Base-by-base conservation (phyloP, 2,329 filamentous ascomycete species). In the Hymenoscyphus infarciens region DNA sequence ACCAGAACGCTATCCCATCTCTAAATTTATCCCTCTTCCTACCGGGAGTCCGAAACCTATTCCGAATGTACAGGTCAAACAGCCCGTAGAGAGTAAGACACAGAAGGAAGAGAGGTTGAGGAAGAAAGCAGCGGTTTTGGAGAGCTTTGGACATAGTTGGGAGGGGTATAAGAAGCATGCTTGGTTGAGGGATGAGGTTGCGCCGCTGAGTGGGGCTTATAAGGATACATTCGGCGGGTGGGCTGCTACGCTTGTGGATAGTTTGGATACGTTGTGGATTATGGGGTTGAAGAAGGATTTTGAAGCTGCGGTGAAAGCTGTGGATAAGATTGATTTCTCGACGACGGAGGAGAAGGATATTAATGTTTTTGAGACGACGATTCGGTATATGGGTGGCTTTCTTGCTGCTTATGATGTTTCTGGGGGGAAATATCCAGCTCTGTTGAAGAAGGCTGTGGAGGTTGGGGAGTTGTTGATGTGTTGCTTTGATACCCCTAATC, bases 171-270 rank as follows among this genome's bases (percentile, higher is more conserved):
- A 85, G 71, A 80, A 86, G 64, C 81, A 87, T 70, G 94, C 92
- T 3, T 95, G 91, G 86, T 84, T 88, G 66, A 89, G 94, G 67
- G 95, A 99, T 73, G 95, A 98, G 77, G 78, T 98, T 15, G 81
- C 78, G 39, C 95, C 95, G 1, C 79, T 94, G 16, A 83, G 84
- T 35, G 87, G 87, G 61, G 77, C 77, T 5, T 85, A 79, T 66
- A 85, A 85, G 38, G 90, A 97, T 73, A 91, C 92, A 0, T 98
- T 98, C 76, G 94, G 92, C 71, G 91, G 90, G 52, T 97, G 92
- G 92, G 91, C 90, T 16, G 92, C 92, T 8, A 96, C 92, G 0
- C 74, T 97, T 64, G 90, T 97, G 5, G 92, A 97, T 78, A 81
- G 86, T 0, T 78, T 94, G 61, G 92, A 96, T 73, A 92, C 91